phyloP scores from a whole-genome alignment of 1,139 yeast species.

The Geotrichum klebahnii region DNA sequence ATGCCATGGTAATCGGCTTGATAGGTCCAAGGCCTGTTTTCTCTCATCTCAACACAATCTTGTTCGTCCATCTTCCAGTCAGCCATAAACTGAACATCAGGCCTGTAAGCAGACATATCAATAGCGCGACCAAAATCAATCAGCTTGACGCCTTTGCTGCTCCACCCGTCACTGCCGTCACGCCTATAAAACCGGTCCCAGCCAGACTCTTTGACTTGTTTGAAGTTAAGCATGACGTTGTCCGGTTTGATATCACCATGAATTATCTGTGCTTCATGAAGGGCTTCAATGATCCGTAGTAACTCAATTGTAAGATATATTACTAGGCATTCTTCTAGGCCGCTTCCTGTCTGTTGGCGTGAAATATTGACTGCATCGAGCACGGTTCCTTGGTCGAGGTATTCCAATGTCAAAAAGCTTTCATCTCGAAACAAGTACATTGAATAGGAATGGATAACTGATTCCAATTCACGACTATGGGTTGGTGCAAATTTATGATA shows the following conservation, averaged over 20 bases:
- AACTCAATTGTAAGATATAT: constrained; percentile 64
- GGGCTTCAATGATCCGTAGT: constrained; percentile 53
- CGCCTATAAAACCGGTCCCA: constrained; percentile 32
- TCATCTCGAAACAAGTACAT: constrained; percentile 64
- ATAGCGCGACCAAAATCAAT: constrained; percentile 85
- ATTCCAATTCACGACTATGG: constrained; percentile 34
- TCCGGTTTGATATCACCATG: constrained; percentile 89
- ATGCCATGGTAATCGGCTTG: constrained; percentile 84
- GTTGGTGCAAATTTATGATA: constrained; percentile 40
- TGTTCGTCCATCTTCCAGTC: constrained; percentile 65
- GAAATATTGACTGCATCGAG: constrained; percentile 59
- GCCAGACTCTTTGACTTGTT: constrained; percentile 26
- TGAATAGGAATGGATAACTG: constrained; percentile 52
- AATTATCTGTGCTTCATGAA: constrained; percentile 63
- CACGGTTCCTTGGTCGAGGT: constrained; percentile 68
- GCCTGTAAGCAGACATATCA: constrained; percentile 56
- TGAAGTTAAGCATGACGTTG: constrained; percentile 72
- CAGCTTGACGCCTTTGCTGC: constrained; percentile 53
- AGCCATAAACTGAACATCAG: constrained; percentile 52
- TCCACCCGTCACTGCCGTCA: constrained; percentile 49
- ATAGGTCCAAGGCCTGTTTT: constrained; percentile 63
- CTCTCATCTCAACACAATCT: constrained; percentile 73
- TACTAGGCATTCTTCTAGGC: constrained; percentile 57
- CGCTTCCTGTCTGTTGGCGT: constrained; percentile 28
- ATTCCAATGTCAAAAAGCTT: constrained; percentile 67